phyloP scores from a whole-genome alignment of 768 basidiomycete species.

The Amanita inopinata region DNA sequence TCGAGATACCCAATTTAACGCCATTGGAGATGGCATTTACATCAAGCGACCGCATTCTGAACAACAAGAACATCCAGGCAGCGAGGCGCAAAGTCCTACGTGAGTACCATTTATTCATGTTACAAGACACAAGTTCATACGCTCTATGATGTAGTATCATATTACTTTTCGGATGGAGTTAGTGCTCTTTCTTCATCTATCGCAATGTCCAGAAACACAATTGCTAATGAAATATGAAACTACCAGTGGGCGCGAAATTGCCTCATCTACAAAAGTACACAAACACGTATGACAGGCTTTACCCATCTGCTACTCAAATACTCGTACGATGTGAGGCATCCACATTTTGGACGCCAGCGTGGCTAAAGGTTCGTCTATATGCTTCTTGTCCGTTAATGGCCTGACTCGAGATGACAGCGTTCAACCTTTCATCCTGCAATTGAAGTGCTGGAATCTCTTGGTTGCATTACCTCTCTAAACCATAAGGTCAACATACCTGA shows the following conservation, averaged over 20 bases:
- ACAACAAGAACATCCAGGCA: background rate
- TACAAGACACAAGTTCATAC: background rate
- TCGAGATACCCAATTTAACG: slow-evolving; percentile 3
- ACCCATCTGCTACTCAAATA: slow-evolving; percentile 33
- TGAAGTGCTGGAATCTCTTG: slow-evolving; percentile 26
- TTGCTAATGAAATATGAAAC: background rate
- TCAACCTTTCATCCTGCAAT: slow-evolving; percentile 24
- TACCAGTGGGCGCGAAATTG: slow-evolving; percentile 35
- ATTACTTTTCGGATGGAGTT: slow-evolving; percentile 39
- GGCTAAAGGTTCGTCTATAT: slow-evolving; percentile 18
- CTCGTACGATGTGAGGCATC: slow-evolving; percentile 27
- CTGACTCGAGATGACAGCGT: slow-evolving; percentile 18
- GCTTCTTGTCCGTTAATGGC: background rate
- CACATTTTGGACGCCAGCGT: slow-evolving; percentile 25
- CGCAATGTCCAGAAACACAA: background rate
- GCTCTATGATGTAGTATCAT: slow-evolving; percentile 25
- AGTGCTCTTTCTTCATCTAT: slow-evolving; percentile 16
- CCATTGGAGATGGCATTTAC: slow-evolving; percentile 17
- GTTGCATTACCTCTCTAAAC: slow-evolving; percentile 19
- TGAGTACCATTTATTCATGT: slow-evolving; percentile 6
- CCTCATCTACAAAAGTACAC: slow-evolving; percentile 39
- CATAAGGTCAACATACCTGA: background rate
- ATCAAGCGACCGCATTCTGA: slow-evolving; percentile 12
- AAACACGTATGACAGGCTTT: slow-evolving; percentile 27
- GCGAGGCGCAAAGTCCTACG: slow-evolving; percentile 12